Base-by-base conservation (phyloP, 2,329 filamentous ascomycete genomes). In the Trichoderma sp. region DNA sequence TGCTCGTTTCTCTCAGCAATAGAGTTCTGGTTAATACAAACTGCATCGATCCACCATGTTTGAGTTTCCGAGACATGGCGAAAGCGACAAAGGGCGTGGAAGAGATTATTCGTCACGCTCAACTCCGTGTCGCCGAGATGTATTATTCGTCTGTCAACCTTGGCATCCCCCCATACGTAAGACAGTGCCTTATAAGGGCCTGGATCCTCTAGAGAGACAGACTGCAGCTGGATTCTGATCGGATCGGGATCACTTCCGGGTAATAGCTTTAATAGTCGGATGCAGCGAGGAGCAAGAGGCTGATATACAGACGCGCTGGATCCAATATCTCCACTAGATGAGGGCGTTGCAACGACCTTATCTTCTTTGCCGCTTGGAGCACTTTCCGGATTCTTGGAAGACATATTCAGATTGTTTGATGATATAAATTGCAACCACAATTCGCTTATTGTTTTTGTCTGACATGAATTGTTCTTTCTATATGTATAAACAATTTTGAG, bases 351-450 rank as follows among this genome's bases (percentile, higher is more conserved):
- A 2, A 10, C 42, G 0, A 22, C 42, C 0, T 48, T 2, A 13
- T 48, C 19, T 48, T 7, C 0, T 22, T 48, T 22, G 2, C 4
- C 10, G n/a, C 19, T 10, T 10, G 22, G 10, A 48, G 10, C 5
- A 48, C 13, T 2, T 22, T 22, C n/a, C 0, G 42, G 5, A 22
- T 48, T 48, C 0, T 48, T 10, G 12, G 5, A 48, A 0, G 19
- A 48, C 42, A 48, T 48, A 22, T 45, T 22, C 9, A 5, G 39
- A 45, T 22, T 22, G 9, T 45, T 13, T 22, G 1, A 2, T 7
- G 2, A n/a, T 45, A 6, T n/a, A 22, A 0, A 13, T 6, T 2
- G 2, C 10, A 2, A 45, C 8, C 8, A 22, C n/a, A 6, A 4
- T 2, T 10, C 19, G n/a, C 10, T 7, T 22, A 12, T 22, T n/a